Evolutionary conservation across 208 protist species (phyloP).

Genomic region (Acanthamoeba lenticulata): DNA sequence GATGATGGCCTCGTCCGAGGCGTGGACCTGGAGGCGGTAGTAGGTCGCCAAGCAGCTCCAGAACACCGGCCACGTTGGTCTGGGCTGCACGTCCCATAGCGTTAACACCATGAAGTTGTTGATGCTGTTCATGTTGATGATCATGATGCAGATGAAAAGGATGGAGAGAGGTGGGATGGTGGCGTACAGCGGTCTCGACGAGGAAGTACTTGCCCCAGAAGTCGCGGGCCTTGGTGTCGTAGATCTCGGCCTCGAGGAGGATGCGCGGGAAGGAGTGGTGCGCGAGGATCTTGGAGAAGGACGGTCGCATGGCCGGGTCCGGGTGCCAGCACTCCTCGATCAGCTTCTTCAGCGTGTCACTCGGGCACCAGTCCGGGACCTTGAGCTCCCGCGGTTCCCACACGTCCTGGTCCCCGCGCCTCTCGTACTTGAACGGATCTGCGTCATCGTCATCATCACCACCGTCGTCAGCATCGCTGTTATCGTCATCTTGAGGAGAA

Average conservation of each 20-base stretch:
- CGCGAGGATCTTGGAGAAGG: constrained; percentile 37
- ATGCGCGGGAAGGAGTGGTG: constrained; percentile 40
- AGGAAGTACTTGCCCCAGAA: constrained; percentile 57
- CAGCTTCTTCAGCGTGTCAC: constrained; percentile 10
- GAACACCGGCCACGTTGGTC: constrained; percentile 34
- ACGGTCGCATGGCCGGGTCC: constrained; percentile 7
- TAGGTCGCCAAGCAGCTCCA: constrained; percentile 25
- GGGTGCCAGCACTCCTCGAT: constrained; percentile 57
- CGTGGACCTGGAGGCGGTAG: constrained; percentile 5
- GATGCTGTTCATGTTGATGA: no score
- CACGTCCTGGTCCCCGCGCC: constrained; percentile 29
- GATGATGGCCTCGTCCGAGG: constrained; percentile 54
- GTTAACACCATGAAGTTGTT: no score
- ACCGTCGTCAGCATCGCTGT: not conserved
- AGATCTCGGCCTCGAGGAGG: constrained; percentile 49
- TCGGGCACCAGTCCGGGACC: constrained; percentile 41
- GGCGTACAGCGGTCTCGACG: constrained; percentile 37
- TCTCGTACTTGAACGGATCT: constrained; percentile 52
- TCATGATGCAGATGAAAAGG: not conserved
- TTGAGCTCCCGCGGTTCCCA: not conserved
- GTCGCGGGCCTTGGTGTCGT: not conserved
- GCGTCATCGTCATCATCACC: no score
- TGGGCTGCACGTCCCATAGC: not conserved
- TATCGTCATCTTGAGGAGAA: not conserved
- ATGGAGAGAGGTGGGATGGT: not conserved